Evolutionary conservation across 2,329 filamentous ascomycete genomes (phyloP).

Genomic region (Leptographium lundbergii): DNA sequence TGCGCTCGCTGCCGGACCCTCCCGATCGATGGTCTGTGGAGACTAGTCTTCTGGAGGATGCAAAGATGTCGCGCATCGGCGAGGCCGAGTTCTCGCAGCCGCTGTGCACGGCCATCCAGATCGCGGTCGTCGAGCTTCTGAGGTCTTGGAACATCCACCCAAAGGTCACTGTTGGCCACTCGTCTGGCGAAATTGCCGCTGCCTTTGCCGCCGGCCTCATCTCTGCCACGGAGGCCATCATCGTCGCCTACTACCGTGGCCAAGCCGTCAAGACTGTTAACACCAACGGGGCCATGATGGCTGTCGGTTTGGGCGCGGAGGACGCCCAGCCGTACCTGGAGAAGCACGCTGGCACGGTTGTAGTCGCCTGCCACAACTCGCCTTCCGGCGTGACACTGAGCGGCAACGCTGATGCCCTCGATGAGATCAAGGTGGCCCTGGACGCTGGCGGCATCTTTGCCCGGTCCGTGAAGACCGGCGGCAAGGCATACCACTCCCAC

Average conservation of each 20-base stretch:
- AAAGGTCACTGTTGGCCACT: conserved; percentile 18
- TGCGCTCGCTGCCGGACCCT: too few species aligned
- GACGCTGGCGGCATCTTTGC: conserved; percentile 16
- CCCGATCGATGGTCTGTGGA: too few species aligned
- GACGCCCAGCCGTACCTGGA: neutral
- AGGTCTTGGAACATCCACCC: conserved; percentile 14
- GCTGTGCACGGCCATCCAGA: conserved; percentile 18
- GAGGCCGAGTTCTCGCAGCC: conserved; percentile 15
- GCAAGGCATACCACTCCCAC: conserved; percentile 28
- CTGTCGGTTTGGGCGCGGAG: conserved; percentile 6
- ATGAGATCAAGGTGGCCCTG: conserved; percentile 9
- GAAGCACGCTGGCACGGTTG: neutral
- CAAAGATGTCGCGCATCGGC: conserved; percentile 14
- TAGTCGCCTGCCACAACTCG: conserved; percentile 7
- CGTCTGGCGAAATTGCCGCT: conserved; percentile 21
- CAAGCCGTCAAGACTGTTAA: neutral
- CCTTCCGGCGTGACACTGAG: conserved; percentile 3
- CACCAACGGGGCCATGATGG: conserved; percentile 10
- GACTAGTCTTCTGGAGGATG: neutral
- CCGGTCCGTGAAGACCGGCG: conserved; percentile 23
- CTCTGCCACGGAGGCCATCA: conserved; percentile 5
- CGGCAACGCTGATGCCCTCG: conserved; percentile 18
- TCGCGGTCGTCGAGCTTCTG: conserved; percentile 18
- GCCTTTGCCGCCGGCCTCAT: conserved; percentile 17
- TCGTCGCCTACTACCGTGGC: conserved; percentile 11